Conservation (phyloP, 371 early-diverging fungal genomes). For the Lichtheimia ramosa region DNA sequence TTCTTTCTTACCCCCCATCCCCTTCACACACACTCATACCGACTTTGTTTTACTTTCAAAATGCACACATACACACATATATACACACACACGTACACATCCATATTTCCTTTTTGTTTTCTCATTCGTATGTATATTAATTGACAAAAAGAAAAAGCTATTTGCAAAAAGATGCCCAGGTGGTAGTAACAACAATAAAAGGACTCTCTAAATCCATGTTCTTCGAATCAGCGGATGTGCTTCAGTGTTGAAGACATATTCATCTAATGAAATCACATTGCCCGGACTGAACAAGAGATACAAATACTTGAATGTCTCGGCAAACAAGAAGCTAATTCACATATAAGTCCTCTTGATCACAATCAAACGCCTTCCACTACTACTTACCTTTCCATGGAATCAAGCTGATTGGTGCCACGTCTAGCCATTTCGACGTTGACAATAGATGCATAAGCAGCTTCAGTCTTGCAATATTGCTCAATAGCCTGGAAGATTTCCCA, state of each 20-base stretch:
- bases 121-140: slow-evolving; percentile 12
- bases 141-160: neutral
- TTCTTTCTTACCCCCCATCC: neutral
- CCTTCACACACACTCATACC: neutral
- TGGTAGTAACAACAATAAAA: neutral
- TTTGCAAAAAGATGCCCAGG: slow-evolving; percentile 3
- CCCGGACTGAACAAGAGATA: slow-evolving; percentile 73
- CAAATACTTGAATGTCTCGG: slow-evolving; percentile 89
- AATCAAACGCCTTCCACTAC: neutral
- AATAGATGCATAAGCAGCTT: slow-evolving; percentile 65
- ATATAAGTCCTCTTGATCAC: neutral
- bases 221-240: slow-evolving; percentile 61
- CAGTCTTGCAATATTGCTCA: slow-evolving; percentile 63
- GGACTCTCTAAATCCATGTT: slow-evolving; percentile 6
- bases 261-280: slow-evolving; percentile 65
- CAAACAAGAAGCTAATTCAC: slow-evolving; percentile 72
- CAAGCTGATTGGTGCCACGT: slow-evolving; percentile 32
- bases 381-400: slow-evolving; percentile 48
- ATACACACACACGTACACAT: neutral
- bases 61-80: neutral
- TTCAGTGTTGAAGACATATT: slow-evolving; percentile 77
- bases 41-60: neutral
- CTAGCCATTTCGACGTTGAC: slow-evolving; percentile 51
- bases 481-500: slow-evolving; percentile 72
- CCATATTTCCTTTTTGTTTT: neutral